Percentiles rank a stretch among this genome's conserved stretches.
Evolutionary conservation across 352 stramenopile genomes (phyloP).

Genomic region (Globisporangium nunn): DNA sequence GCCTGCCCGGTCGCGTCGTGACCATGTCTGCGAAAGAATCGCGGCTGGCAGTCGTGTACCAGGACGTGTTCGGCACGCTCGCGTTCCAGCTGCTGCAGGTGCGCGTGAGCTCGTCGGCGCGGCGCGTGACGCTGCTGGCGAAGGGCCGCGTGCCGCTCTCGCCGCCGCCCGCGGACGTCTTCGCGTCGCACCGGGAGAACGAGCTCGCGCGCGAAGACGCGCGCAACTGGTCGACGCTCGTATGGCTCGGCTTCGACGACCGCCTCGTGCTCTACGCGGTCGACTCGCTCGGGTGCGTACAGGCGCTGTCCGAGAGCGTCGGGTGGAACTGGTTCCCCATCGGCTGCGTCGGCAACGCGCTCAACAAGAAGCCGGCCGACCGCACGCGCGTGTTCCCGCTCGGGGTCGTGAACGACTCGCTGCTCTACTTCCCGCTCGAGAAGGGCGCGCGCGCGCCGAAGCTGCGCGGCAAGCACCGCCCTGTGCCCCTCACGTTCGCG

Average conservation of each 20-base stretch:
- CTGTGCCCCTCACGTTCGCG: constrained; percentile 59
- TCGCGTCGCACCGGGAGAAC: constrained; percentile 67
- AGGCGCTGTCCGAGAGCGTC: constrained; percentile 44
- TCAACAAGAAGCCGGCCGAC: constrained; percentile 54
- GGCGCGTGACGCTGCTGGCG: constrained; percentile 40
- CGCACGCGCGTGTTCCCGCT: constrained; percentile 56
- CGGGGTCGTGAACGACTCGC: constrained; percentile 60
- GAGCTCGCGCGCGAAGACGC: constrained; percentile 31
- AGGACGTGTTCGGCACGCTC: constrained; percentile 38
- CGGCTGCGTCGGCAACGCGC: constrained; percentile 48
- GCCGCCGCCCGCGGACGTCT: constrained; percentile 50
- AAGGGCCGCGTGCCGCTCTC: constrained; percentile 53
- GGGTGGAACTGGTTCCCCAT: constrained; percentile 73
- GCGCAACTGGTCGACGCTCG: constrained; percentile 46
- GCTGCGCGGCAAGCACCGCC: constrained; percentile 63
- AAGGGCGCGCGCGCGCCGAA: constrained; percentile 30
- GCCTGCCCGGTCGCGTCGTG: constrained; percentile 57
- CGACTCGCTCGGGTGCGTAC: constrained; percentile 57
- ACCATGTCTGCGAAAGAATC: constrained; percentile 58
- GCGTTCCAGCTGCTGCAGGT: constrained; percentile 51
- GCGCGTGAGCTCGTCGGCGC: constrained; percentile 20
- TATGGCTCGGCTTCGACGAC: constrained; percentile 78
- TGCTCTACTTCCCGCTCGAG: constrained; percentile 72
- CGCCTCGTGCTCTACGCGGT: constrained; percentile 61
- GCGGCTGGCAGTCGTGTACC: constrained; percentile 63